Evolutionary conservation across 768 basidiomycete genomes (phyloP), one percentile per base, ranked within the genome.

Genomic region (Hirschioporus abietinus): DNA sequence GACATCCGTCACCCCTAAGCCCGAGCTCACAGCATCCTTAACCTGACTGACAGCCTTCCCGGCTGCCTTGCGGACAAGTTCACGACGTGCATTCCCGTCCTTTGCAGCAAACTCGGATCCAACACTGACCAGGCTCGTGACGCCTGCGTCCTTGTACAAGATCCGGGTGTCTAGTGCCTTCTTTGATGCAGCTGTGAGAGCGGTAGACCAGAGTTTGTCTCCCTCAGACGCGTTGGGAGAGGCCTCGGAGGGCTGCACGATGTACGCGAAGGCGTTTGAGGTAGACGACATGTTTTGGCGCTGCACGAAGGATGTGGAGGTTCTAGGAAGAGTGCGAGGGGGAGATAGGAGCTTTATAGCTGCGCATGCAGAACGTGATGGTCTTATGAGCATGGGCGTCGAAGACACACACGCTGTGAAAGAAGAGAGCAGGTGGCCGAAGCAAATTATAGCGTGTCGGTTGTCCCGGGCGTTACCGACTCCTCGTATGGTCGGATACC

Each of bases 41-140:
- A 92, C 76, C 60, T 86, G 83, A 76, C 90, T 91, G 58, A 93
- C 86, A 7, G 87, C 90, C 63, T 81, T 85, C 10, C 89, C 93
- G 17, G 93, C 83, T 10, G 90, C 83, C 71, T 85, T 87, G 71
- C 92, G 81, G 35, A 93, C 81, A 4, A 86, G 68, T 74, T 94
- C 92, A n/a, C 88, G 79, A 72, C 79, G 84, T 57, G 78, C 80
- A 26, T 79, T 76, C 0, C 72, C 79, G 7, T 75, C 78, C 70
- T 86, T 86, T 42, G 70, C 68, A 3, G 77, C 73, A 71, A 85
- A 89, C 1, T 76, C 81, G 0, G 85, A 84, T 0, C 88, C 88
- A 8, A 89, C 78, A 35, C 87, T 86, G 9, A 86, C 81, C 18
- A 90, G 74, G 0, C 86, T 81, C 1, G 87, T 83, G 59, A 87